Evolutionary conservation across 306 rosid genomes (phyloP).

Genomic region (Cucumis hystrix): DNA sequence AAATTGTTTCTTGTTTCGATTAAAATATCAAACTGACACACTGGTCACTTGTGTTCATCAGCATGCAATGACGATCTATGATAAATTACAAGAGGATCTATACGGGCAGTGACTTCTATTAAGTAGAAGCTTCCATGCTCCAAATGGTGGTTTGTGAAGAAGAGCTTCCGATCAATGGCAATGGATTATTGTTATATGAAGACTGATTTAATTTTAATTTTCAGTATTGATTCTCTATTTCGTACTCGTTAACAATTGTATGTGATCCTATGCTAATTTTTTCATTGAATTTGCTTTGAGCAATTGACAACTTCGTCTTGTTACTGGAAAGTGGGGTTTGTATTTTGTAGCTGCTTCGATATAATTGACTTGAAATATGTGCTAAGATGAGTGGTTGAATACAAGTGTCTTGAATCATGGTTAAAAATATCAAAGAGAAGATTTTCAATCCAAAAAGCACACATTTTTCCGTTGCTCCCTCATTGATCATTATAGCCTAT

Average conservation of each 20-base stretch:
- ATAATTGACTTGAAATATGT: neutral
- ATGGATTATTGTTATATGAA: neutral
- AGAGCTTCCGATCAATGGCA: conserved; percentile 12
- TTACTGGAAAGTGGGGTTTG: neutral
- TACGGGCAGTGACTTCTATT: conserved; percentile 36
- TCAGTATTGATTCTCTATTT: neutral
- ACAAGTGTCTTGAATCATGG: neutral
- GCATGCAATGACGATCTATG: conserved; percentile 53
- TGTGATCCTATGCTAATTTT: neutral
- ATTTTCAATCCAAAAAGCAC: neutral
- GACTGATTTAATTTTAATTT: neutral
- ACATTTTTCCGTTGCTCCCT: neutral
- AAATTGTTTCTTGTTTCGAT: neutral
- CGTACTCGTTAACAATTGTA: neutral
- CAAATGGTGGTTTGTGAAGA: neutral
- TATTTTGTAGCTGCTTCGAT: neutral
- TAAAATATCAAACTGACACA: neutral
- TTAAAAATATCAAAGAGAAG: neutral
- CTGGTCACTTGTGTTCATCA: conserved; percentile 22
- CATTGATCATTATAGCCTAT: neutral
- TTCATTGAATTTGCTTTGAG: neutral
- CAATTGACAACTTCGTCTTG: neutral
- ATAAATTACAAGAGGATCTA: conserved; percentile 41
- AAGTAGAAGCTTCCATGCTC: conserved; percentile 19
- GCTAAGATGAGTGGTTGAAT: neutral